Base-by-base conservation (phyloP, 2,329 filamentous ascomycete species). In the Zymoseptoria ardabiliae region DNA sequence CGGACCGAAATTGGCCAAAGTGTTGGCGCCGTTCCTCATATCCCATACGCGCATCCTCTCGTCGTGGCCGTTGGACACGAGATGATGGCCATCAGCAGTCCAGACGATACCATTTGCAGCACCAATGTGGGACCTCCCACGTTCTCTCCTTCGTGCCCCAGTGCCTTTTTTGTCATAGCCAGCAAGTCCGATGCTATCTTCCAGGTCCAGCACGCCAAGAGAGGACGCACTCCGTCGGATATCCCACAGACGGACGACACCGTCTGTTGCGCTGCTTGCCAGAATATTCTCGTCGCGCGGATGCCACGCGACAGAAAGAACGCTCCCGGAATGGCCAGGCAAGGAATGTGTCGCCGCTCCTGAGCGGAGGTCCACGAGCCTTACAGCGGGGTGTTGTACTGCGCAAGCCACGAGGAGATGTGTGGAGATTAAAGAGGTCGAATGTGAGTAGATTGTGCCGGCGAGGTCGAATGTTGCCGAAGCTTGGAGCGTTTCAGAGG, bases 1-100 rank as follows among this genome's bases (percentile, higher is more conserved):
- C 0, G 92, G 89, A 0, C 91, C 91, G 70, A 97, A 97, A 72
- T 88, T 92, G 0, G 89, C 89, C 5, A 97, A 83, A 0, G 90
- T 95, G 72, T 97, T 97, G 19, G 88, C 88, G 2, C 91, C 90
- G 0, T 80, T 80, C 17, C 13, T 13, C 1, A 89, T 84, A 70
- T 96, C 83, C 93, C 93, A 97, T 1, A 97, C 89, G 4, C 92
- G 84, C 63, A 97, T 87, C 8, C 88, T 84, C 54, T 89, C 82
- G 71, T 97, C 94, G 59, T 95, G 88, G 0, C 91, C 92, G 1
- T 89, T 83, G 0, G 89, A 91, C 11, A 97, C 80, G 19, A 97
- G 79, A 70, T 88, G 86, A 13, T 78, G 79, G 0, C 91, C 91
- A 69, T 91, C 86, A 61, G 90, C 86, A 0, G 89, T 92, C 91